Evolutionary conservation across 2,329 filamentous ascomycete genomes (phyloP), one percentile per base, ranked within the genome.

Genomic region (Daldinia eschscholtzii): DNA sequence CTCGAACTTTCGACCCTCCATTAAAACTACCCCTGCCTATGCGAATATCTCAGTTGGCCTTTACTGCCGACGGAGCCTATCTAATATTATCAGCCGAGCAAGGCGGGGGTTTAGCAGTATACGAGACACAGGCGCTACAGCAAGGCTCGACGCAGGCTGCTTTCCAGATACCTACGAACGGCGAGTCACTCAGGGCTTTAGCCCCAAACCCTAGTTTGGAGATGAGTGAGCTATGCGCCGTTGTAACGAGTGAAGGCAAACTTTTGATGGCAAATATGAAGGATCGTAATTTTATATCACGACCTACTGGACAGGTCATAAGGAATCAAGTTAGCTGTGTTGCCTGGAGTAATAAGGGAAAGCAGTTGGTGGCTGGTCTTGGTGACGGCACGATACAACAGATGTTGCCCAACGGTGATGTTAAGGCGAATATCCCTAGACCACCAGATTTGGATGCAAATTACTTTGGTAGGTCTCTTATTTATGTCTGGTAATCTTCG

Each of bases 331-430:
- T 97, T 30, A 94, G 91, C 77, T 96, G 92, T 75, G 87, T 93
- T 5, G 91, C 92, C 63, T 99, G 97, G 96, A 99, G 96, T 79
- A 91, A 89, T 68, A 93, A 91, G 78, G 96, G 96, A 53, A 99
- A 97, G 79, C 95, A 98, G 78, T 84, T 99, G 48, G 91, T 97
- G 50, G 94, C 93, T 72, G 96, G 97, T 15, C 84, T 96, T 73
- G 89, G 86, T 6, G 89, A 98, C 80, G 96, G 96, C 65, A 90
- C 89, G 12, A 90, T 92, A 59, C 87, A 88, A 63, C 94, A 98
- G 79, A 91, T 98, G 87, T 93, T 92, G 6, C 93, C 92, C 0
- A 88, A 93, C 74, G 95, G 95, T 53, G 87, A 87, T 44, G 85
- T 88, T 30, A 96, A 95, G 81, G 94, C 87, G 39, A 86, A 90